These are phyloP conservation scores for Puya raimondii DNA, from an alignment of 176 grass and related monocot species.

Conservation along the genomic window DNA sequence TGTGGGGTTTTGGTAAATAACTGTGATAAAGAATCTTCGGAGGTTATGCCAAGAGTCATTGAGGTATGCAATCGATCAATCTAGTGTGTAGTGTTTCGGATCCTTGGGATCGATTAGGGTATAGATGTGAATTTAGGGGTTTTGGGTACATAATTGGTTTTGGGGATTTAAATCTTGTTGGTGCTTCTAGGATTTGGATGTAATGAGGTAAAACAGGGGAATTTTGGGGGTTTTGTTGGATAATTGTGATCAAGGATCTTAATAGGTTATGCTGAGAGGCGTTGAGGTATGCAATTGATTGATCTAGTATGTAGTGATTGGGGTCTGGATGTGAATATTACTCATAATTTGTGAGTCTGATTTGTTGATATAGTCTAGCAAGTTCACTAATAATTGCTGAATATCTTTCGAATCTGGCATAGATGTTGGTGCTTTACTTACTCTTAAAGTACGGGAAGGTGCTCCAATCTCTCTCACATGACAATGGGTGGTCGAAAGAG, in stretches of 20 bases:
- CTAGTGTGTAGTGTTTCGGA: neutral
- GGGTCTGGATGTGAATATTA: too few relatives aligned
- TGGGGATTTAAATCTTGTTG: neutral
- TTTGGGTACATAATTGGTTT: neutral
- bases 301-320: neutral
- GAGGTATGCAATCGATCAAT: neutral
- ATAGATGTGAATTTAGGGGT: neutral
- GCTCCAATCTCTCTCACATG: too few relatives aligned
- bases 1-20: neutral
- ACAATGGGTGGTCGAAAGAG: too few relatives aligned
- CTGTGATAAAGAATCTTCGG: neutral
- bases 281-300: conserved; percentile 12
- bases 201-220: neutral
- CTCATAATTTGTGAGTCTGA: too few relatives aligned
- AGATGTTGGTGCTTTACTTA: too few relatives aligned
- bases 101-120: neutral
- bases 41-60: too few relatives aligned
- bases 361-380: too few relatives aligned
- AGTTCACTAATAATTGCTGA: too few relatives aligned
- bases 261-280: conserved; percentile 28
- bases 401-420: too few relatives aligned
- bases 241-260: neutral
- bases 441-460: too few relatives aligned
- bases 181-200: neutral
- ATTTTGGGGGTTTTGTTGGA: neutral